phyloP scores from a whole-genome alignment of 768 basidiomycete genomes.

The Mycena pura region DNA sequence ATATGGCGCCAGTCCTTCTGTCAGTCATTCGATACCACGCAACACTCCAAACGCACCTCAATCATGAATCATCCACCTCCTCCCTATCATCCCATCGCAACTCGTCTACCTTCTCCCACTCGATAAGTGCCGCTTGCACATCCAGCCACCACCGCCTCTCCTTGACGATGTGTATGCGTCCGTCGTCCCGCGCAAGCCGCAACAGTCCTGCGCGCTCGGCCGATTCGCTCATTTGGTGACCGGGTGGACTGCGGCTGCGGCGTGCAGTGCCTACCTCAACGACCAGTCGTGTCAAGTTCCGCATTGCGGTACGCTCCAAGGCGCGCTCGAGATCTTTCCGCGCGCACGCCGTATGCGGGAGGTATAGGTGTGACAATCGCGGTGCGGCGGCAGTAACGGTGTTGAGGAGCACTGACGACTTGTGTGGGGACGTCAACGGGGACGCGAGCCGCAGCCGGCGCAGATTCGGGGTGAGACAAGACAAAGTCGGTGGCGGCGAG shows the following conservation, averaged over 20 bases:
- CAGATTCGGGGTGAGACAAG: slow-evolving; percentile 2
- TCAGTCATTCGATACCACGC: neutral
- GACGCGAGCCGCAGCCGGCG: slow-evolving; percentile 15
- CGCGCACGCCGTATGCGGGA: slow-evolving; percentile 13
- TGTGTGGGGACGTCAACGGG: slow-evolving; percentile 6
- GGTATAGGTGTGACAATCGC: slow-evolving; percentile 8
- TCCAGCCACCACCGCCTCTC: slow-evolving; percentile 25
- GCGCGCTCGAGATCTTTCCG: slow-evolving; percentile 17
- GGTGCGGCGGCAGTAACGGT: slow-evolving; percentile 18
- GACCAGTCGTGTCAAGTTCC: slow-evolving; percentile 16
- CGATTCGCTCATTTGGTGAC: neutral
- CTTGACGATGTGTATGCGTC: slow-evolving; percentile 17
- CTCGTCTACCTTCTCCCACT: slow-evolving; percentile 21
- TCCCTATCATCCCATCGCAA: slow-evolving; percentile 21
- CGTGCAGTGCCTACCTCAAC: slow-evolving; percentile 13
- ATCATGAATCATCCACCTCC: neutral
- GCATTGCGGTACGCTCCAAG: slow-evolving; percentile 15
- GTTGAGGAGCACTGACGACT: slow-evolving; percentile 13
- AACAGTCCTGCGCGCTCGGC: slow-evolving; percentile 9
- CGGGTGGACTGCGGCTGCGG: slow-evolving; percentile 18
- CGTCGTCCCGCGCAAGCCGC: slow-evolving; percentile 14
- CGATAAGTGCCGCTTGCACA: slow-evolving; percentile 18
- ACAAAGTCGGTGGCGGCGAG: neutral
- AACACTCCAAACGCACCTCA: neutral
- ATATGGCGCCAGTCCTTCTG: neutral